Evolutionary conservation across 371 early-diverging fungal genomes (phyloP).

Genomic region (Mucor irregularis): DNA sequence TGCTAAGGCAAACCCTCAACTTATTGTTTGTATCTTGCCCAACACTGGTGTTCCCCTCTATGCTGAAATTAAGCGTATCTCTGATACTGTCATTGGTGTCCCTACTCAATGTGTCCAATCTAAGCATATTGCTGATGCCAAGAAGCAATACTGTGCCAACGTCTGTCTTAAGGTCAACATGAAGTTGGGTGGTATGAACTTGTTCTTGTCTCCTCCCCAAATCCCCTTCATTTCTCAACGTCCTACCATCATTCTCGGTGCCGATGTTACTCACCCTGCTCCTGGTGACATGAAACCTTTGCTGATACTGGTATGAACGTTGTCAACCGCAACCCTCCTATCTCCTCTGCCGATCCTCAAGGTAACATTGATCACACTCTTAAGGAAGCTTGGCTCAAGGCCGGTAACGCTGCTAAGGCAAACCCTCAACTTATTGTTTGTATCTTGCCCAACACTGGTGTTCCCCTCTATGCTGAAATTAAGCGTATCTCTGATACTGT

Average conservation of each 20-base stretch:
- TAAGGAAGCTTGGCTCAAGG: conserved; percentile 68
- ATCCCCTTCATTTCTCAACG: conserved; percentile 65
- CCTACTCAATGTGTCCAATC: conserved; percentile 91
- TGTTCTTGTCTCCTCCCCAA: conserved; percentile 43
- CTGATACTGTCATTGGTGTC: conserved; percentile 90
- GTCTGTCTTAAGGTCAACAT: conserved; percentile 88
- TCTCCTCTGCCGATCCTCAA: conserved; percentile 68
- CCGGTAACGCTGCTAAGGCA: conserved; percentile 72
- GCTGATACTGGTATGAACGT: conserved; percentile 68
- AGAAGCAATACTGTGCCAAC: conserved; percentile 74
- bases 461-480: conserved; percentile 89
- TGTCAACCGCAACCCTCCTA: conserved; percentile 59
- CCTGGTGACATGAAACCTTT: conserved; percentile 74
- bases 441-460: conserved; percentile 85
- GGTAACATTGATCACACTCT: conserved; percentile 68
- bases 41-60: conserved; percentile 87
- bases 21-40: conserved; percentile 82
- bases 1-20: conserved; percentile 74
- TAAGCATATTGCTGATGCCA: conserved; percentile 68
- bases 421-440: conserved; percentile 80
- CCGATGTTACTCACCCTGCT: conserved; percentile 92
- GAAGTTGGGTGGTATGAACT: conserved; percentile 85
- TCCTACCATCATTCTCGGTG: conserved; percentile 94
- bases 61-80: conserved; percentile 92
- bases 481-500: conserved; percentile 94